Evolutionary conservation across 2,329 filamentous ascomycete genomes (phyloP).

Genomic region (Diaporthe destruens): DNA sequence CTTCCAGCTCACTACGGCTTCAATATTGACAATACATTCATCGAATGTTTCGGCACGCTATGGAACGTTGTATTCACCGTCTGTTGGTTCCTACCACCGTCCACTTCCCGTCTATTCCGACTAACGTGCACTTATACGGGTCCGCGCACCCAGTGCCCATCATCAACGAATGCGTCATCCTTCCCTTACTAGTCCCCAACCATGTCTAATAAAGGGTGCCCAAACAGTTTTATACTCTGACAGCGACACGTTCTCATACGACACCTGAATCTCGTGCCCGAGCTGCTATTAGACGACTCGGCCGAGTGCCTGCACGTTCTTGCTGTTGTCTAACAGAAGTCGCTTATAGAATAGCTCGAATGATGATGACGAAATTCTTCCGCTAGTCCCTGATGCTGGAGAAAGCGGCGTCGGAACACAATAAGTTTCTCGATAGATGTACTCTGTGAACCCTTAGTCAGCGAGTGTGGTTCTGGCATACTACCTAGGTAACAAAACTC

Average conservation of each 20-base stretch:
- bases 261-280: neutral
- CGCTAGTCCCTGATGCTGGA: conserved; percentile 11
- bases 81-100: neutral
- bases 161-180: neutral
- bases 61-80: conserved; percentile 15
- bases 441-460: neutral
- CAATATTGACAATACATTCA: conserved; percentile 26
- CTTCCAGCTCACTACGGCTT: conserved; percentile 2
- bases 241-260: neutral
- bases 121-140: neutral
- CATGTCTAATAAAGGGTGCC: too few relatives aligned
- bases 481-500: neutral
- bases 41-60: conserved; percentile 1
- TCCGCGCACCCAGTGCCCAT: neutral
- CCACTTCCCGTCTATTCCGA: neutral
- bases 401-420: neutral
- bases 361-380: neutral
- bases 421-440: neutral
- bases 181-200: neutral
- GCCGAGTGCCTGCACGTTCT: neutral
- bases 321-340: neutral
- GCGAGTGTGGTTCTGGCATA: neutral
- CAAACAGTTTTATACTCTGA: neutral
- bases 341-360: conserved; percentile 12
- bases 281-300: neutral